These are phyloP conservation scores for Neurospora pannonica DNA, from an alignment of 495 filamentous ascomycete species.

Conservation along the genomic window DNA sequence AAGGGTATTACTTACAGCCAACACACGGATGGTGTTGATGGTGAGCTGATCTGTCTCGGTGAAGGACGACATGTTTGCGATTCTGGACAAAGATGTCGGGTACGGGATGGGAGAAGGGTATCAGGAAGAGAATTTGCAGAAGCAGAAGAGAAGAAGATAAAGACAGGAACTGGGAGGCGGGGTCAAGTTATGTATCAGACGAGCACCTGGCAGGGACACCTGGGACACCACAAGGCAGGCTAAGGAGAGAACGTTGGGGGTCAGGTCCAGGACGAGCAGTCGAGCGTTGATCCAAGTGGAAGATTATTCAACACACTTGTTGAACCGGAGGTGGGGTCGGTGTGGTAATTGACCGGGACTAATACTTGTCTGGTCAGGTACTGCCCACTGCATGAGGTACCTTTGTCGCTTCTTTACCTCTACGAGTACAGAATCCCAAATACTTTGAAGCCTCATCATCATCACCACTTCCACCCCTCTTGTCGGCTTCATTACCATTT, in stretches of 20 bases:
- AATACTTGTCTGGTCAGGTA: background rate
- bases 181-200: slow-evolving; percentile 17
- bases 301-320: background rate
- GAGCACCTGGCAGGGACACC: background rate
- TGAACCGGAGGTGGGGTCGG: background rate
- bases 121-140: slow-evolving; percentile 21
- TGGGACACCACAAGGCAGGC: background rate
- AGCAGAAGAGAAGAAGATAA: slow-evolving; percentile 16
- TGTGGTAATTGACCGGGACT: background rate
- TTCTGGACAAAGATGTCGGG: slow-evolving; percentile 13
- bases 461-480: background rate
- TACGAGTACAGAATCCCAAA: background rate
- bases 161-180: slow-evolving; percentile 15
- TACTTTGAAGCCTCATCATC: background rate
- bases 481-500: background rate
- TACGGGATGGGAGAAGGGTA: slow-evolving; percentile 13
- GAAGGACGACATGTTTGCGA: slow-evolving; percentile 71
- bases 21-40: slow-evolving; percentile 94
- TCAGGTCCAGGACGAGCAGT: background rate
- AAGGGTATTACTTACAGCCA: slow-evolving; percentile 62
- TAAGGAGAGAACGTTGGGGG: background rate
- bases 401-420: background rate
- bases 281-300: background rate
- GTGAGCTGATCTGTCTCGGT: slow-evolving; percentile 74
- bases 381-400: background rate